phyloP scores from a whole-genome alignment of 805 yeast species.

The Yarrowia sp. region DNA sequence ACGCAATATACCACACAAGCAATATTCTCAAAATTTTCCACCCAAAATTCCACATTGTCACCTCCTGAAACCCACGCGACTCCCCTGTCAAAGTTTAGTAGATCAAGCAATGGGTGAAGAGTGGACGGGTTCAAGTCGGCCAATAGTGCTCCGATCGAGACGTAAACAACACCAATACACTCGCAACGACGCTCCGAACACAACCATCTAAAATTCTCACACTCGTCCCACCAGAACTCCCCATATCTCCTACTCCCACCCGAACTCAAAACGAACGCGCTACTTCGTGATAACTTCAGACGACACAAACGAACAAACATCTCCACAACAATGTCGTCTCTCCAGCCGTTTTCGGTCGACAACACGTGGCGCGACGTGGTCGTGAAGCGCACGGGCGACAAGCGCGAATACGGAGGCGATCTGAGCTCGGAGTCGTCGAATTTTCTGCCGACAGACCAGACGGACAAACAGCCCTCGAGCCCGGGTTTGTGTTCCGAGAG shows the following conservation, averaged over 20 bases:
- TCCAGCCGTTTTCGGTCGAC: slow-evolving; percentile 23
- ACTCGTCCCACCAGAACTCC: too few species aligned
- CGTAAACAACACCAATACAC: not conserved
- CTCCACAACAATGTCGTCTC: not conserved
- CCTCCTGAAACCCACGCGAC: not conserved
- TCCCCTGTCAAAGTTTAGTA: not conserved
- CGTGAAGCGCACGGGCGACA: not conserved
- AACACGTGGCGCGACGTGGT: not conserved
- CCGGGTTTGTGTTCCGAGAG: not conserved
- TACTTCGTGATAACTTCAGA: too few species aligned
- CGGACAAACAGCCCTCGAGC: not conserved
- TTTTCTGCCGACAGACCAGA: slow-evolving; percentile 1
- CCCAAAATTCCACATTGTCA: too few species aligned
- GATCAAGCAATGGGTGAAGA: not conserved
- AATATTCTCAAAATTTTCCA: too few species aligned
- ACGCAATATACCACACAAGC: too few species aligned
- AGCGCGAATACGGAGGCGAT: slow-evolving; percentile 12
- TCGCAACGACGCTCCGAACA: too few species aligned
- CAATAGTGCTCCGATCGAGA: not conserved
- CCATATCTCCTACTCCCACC: too few species aligned
- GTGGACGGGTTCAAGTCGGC: not conserved
- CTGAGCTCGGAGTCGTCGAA: slow-evolving; percentile 6
- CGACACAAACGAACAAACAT: too few species aligned
- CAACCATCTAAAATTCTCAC: too few species aligned
- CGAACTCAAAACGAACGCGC: too few species aligned